phyloP scores from a whole-genome alignment of 345 rosid genomes.

The Linum lewisii region DNA sequence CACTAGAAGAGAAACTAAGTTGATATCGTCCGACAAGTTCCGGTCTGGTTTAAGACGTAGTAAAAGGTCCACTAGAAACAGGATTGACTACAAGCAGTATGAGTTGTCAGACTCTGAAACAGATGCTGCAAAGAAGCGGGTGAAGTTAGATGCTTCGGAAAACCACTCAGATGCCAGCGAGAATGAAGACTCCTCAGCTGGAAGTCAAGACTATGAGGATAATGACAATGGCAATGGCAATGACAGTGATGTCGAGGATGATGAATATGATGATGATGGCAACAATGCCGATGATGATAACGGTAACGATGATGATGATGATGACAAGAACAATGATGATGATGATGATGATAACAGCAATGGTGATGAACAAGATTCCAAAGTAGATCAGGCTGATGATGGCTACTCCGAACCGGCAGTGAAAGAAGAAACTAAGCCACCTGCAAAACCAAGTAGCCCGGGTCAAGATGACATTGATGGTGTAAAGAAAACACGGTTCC shows the following conservation, averaged over 20 bases:
- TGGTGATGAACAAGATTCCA: conserved; percentile 36
- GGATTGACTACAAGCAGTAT: conserved; percentile 64
- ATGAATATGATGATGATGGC: too few species aligned
- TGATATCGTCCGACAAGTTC: conserved; percentile 57
- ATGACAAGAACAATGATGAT: background rate
- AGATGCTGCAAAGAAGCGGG: conserved; percentile 38
- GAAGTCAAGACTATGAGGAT: conserved; percentile 52
- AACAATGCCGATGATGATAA: too few species aligned
- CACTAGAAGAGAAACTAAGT: conserved; percentile 61
- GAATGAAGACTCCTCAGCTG: conserved; percentile 46
- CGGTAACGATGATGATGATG: background rate
- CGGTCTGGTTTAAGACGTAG: conserved; percentile 93
- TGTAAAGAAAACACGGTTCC: conserved; percentile 52
- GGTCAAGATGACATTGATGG: conserved; percentile 50
- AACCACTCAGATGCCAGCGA: conserved; percentile 59
- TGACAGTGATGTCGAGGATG: too few species aligned
- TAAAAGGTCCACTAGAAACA: conserved; percentile 72
- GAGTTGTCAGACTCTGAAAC: conserved; percentile 82
- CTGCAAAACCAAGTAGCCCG: conserved; percentile 35
- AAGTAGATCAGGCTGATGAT: conserved; percentile 37
- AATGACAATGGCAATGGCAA: conserved; percentile 19
- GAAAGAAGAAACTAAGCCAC: conserved; percentile 36
- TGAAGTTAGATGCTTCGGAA: conserved; percentile 43
- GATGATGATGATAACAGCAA: conserved; percentile 30
- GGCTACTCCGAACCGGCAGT: conserved; percentile 26